A percentile compares a stretch with the other conserved stretches of the same genome.
phyloP scores from a whole-genome alignment of 305 asterid genomes.

The Solanum hybrid region DNA sequence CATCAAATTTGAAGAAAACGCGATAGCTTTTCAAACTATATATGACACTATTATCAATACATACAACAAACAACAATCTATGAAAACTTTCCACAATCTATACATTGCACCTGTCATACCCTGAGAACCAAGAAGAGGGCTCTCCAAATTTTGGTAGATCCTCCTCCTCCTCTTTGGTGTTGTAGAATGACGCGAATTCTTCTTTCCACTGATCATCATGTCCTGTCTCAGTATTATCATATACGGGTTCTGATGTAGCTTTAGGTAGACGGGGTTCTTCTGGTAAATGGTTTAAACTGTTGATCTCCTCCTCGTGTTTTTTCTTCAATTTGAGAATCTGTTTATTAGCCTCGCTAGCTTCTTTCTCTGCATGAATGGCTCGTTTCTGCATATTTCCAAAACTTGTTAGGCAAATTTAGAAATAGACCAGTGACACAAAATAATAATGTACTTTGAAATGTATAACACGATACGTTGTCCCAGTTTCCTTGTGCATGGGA shows the following conservation, averaged over 20 bases:
- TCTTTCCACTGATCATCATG: conserved; percentile 65
- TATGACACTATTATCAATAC: conserved; percentile 33
- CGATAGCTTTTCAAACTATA: conserved; percentile 9
- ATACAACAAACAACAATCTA: conserved; percentile 53
- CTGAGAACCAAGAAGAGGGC: conserved; percentile 89
- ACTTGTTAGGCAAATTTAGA: neutral
- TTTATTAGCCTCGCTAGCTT: conserved; percentile 52
- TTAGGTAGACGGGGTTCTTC: conserved; percentile 30
- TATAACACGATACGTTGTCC: neutral
- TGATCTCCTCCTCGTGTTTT: conserved; percentile 20
- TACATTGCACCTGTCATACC: conserved; percentile 92
- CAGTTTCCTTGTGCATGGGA: neutral
- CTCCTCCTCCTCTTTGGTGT: conserved; percentile 47
- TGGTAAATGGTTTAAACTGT: conserved; percentile 28
- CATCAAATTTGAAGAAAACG: neutral
- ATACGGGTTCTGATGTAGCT: conserved; percentile 16
- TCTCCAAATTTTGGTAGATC: conserved; percentile 27
- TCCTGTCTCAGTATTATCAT: neutral
- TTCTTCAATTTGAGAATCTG: conserved; percentile 40
- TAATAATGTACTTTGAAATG: neutral
- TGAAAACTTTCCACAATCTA: conserved; percentile 11
- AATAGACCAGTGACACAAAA: neutral
- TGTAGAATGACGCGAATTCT: conserved; percentile 66
- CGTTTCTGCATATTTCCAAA: conserved; percentile 48
- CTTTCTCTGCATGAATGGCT: conserved; percentile 64